Base-by-base conservation (phyloP, 768 basidiomycete genomes). In the Leccinum variicolor region DNA sequence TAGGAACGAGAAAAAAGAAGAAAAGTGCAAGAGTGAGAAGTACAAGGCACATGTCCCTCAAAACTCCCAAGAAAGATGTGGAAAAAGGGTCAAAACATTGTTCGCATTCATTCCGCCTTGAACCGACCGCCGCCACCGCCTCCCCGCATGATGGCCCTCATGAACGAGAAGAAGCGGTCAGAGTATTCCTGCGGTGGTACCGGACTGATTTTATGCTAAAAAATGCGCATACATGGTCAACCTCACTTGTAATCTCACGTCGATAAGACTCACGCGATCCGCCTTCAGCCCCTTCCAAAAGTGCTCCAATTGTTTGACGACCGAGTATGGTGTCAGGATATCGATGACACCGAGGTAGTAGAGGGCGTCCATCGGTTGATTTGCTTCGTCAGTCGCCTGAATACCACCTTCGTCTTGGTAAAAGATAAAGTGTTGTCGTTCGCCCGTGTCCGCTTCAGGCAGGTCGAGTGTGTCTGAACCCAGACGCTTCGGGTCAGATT, bases 321-420 rank as follows among this genome's bases (percentile, higher is more conserved):
- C 63, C 19, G 79, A 83, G 71, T 92, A 99, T 2, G 95, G 96
- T 25, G 97, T 98, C 58, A 95, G 75, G 62, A 98, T 98, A 73
- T 99, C 97, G 67, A 99, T 99, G 54, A 99, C 83, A 23, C 97
- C 96, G 9, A 98, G 78, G 72, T 98, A 98, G 72, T 96, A 97
- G 55, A 97, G 89, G 49, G 84, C 84, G 62, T 89, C 87, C 74
- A 87, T 73, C 2, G 79, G 72, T 19, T 81, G 78, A 70, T 98
- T 96, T 9, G 72, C 74, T 65, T 98, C 95, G 70, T 95, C 86
- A 17, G 96, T 97, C 34, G 94, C 92, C 31, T 89, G 81, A 46
- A 96, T 69, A 0, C 97, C 97, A 13, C 94, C 94, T 64, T 98
- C 97, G 68, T 99, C 95, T 65, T 95, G 92, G 69, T 97, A 98